Conservation (phyloP, 257 asterid genomes). For the Przewalskia tangutica region DNA sequence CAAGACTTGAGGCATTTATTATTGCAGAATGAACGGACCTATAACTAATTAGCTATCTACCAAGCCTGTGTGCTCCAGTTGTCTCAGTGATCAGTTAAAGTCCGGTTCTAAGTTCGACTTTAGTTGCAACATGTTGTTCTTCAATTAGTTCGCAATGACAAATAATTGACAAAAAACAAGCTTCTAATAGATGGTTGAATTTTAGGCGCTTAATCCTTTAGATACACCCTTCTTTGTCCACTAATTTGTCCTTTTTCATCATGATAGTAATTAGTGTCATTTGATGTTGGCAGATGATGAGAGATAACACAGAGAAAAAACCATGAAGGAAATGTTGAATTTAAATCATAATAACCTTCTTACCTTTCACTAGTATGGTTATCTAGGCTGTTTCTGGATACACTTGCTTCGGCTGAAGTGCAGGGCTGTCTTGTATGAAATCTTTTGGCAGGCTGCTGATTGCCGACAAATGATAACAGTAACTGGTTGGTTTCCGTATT, state of each 20-base stretch:
- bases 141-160: not conserved
- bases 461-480: constrained; percentile 61
- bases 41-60: not conserved
- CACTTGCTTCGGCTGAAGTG: constrained; percentile 33
- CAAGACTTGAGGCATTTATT: not conserved
- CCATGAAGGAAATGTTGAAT: not conserved
- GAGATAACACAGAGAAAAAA: not conserved
- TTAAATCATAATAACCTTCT: not conserved
- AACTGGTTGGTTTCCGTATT: constrained; percentile 45
- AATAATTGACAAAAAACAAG: not conserved
- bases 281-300: not conserved
- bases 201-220: not conserved
- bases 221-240: not conserved
- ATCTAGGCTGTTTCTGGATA: constrained; percentile 18
- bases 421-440: constrained; percentile 25
- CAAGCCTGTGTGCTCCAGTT: not conserved
- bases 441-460: constrained; percentile 31
- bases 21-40: not conserved
- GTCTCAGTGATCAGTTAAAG: not conserved
- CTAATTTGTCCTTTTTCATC: not conserved
- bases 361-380: constrained; percentile 52
- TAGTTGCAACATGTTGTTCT: not conserved
- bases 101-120: not conserved
- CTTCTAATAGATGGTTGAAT: not conserved
- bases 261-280: not conserved